Conservation (phyloP, 2,329 filamentous ascomycete genomes). For the Chaetoscypha palmicola region DNA sequence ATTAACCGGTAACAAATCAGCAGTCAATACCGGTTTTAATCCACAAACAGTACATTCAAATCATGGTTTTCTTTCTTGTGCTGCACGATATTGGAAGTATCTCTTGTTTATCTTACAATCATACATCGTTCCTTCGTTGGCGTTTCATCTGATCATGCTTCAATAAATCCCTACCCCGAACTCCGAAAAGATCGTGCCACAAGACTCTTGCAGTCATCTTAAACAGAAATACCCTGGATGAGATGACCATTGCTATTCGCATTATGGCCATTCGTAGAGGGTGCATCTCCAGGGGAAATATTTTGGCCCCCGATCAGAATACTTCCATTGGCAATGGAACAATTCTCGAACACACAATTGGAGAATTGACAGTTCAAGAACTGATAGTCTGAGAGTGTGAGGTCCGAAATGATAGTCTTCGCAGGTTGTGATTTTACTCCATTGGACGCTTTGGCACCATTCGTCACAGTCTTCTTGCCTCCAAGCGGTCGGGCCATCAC, state of each 20-base stretch:
- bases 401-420: not conserved
- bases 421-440: not conserved
- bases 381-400: not conserved
- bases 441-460: not conserved
- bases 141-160: no score
- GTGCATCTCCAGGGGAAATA: not conserved
- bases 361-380: not conserved
- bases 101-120: not conserved
- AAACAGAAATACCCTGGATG: not conserved
- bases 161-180: no score
- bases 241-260: no score
- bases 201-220: not conserved
- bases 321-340: not conserved
- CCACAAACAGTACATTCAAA: not conserved
- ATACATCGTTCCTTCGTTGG: not conserved
- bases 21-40: no score
- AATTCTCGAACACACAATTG: not conserved
- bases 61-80: not conserved
- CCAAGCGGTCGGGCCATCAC: conserved; percentile 1
- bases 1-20: not conserved
- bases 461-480: not conserved
- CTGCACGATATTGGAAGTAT: not conserved
- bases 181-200: no score
- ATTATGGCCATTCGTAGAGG: not conserved
- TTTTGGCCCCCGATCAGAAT: not conserved